Evolutionary conservation across 2,329 filamentous ascomycete species (phyloP).

Genomic region (Arthrocladium fulminans): DNA sequence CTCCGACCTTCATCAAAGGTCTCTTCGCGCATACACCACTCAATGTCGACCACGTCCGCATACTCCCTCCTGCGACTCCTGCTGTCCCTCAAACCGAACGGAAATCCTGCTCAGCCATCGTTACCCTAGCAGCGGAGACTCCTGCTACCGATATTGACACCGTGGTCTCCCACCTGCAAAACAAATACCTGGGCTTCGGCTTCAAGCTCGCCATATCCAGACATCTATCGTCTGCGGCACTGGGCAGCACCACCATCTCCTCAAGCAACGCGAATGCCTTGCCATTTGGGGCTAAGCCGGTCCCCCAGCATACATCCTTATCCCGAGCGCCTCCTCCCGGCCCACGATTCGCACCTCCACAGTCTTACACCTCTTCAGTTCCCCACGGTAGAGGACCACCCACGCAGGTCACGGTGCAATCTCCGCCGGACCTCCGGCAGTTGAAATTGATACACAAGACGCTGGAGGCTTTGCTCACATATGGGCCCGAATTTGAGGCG

Average conservation of each 20-base stretch:
- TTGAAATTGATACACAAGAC: conserved; percentile 81
- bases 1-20: conserved; percentile 41
- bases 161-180: conserved; percentile 67
- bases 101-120: conserved; percentile 67
- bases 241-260: conserved; percentile 47
- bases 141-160: conserved; percentile 75
- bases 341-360: conserved; percentile 64
- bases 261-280: conserved; percentile 41
- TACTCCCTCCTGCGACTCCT: conserved; percentile 50
- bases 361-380: conserved; percentile 52
- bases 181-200: conserved; percentile 75
- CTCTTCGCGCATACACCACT: conserved; percentile 45
- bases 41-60: conserved; percentile 63
- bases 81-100: conserved; percentile 47
- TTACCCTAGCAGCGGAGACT: conserved; percentile 71
- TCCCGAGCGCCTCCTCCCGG: conserved; percentile 42
- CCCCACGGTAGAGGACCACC: conserved; percentile 38
- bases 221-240: conserved; percentile 67
- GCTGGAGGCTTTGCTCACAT: conserved; percentile 66
- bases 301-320: conserved; percentile 43
- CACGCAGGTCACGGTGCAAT: conserved; percentile 61
- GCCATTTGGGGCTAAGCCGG: conserved; percentile 68
- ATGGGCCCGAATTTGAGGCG: conserved; percentile 83
- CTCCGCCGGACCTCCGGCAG: conserved; percentile 68
- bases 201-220: conserved; percentile 72